Evolutionary conservation across 768 basidiomycete species (phyloP).

Genomic region (Russula brevipes): DNA sequence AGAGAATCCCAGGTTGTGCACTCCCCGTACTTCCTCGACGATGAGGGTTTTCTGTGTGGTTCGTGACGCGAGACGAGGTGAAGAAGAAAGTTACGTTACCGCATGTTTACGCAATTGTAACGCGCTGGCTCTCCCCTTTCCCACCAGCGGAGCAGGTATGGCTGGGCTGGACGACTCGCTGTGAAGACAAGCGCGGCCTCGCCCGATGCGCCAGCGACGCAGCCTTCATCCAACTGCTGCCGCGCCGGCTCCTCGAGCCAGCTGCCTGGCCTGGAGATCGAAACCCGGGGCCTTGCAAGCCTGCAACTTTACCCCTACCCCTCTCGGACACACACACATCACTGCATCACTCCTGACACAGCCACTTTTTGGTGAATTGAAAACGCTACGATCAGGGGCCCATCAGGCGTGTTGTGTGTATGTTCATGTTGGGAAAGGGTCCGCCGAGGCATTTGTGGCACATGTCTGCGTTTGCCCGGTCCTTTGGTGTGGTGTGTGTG

Average conservation of each 20-base stretch:
- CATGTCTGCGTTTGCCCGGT: neutral
- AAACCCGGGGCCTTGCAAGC: neutral
- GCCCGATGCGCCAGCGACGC: neutral
- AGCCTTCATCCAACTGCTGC: neutral
- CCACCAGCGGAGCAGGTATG: neutral
- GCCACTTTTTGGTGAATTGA: slow-evolving; percentile 1
- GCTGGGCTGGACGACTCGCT: neutral
- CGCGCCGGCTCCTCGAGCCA: slow-evolving; percentile 12
- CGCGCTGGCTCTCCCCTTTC: neutral
- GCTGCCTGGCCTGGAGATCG: neutral
- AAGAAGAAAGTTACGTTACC: neutral
- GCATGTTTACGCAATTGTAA: neutral
- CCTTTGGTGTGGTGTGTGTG: no score
- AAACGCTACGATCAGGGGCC: slow-evolving; percentile 7
- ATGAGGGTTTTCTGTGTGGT: no score
- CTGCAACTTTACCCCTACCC: neutral
- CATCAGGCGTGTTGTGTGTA: neutral
- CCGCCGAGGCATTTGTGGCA: neutral
- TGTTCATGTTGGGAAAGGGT: neutral
- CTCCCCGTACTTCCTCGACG: no score
- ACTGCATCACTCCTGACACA: neutral
- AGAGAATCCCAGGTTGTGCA: no score
- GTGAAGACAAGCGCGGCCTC: neutral
- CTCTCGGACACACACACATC: neutral
- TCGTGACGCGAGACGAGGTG: no score